These are phyloP conservation scores for Kazachstania kunashirensis DNA, from an alignment of 805 yeast genomes.

Conservation along the genomic window DNA sequence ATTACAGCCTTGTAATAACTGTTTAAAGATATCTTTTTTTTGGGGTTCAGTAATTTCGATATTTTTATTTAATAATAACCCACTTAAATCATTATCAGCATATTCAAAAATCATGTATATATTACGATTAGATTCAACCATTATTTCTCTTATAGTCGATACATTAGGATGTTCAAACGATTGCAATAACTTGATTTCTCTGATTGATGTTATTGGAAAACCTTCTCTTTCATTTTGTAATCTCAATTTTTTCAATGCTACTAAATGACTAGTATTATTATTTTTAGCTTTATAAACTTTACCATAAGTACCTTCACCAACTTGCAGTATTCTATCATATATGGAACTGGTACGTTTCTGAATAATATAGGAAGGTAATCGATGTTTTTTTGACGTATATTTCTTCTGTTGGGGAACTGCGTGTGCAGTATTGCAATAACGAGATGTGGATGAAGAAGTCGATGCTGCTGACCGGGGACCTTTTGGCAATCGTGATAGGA, in stretches of 20 bases:
- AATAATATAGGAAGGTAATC: constrained; percentile 1
- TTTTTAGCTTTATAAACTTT: constrained; percentile 50
- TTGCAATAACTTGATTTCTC: constrained; percentile 83
- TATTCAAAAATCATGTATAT: constrained; percentile 90
- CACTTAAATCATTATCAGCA: constrained; percentile 87
- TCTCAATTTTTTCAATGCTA: constrained; percentile 80
- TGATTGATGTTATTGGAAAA: constrained; percentile 87
- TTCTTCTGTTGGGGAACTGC: not conserved
- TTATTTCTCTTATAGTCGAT: constrained; percentile 76
- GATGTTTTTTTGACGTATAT: not conserved
- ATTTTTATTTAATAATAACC: constrained; percentile 69
- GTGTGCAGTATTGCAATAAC: no score
- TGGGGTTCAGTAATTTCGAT: constrained; percentile 53
- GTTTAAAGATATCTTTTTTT: constrained; percentile 56
- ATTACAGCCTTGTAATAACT: constrained; percentile 55
- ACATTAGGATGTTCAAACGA: constrained; percentile 68
- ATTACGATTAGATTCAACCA: constrained; percentile 55
- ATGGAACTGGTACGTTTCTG: constrained; percentile 20
- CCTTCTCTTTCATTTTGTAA: constrained; percentile 88
- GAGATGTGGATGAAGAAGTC: not conserved
- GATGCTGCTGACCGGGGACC: constrained; percentile 15
- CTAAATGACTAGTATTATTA: constrained; percentile 51
- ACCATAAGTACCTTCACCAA: constrained; percentile 99
- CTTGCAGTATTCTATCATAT: constrained; percentile 72
- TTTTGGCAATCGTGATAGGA: constrained; percentile 14